A percentile compares a stretch with the other conserved stretches of the same genome.
Evolutionary conservation across 73 alveolate species (phyloP).

Genomic region (Blepharisma stoltei): DNA sequence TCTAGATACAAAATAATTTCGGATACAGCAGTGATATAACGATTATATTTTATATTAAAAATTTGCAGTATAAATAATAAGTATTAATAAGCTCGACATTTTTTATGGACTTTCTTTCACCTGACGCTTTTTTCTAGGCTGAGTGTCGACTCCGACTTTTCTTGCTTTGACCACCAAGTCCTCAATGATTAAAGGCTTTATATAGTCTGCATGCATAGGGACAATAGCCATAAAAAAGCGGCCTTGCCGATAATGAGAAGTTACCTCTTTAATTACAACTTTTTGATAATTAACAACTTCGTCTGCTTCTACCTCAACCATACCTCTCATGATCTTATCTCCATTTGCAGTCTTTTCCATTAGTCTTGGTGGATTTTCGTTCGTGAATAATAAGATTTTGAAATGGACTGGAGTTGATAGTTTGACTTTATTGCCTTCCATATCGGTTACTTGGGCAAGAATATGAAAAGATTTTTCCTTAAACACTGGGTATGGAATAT

Average conservation of each 20-base stretch:
- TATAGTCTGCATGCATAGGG: background rate
- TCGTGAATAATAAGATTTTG: background rate
- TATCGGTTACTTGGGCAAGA: background rate
- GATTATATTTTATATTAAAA: no score
- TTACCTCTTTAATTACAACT: slow-evolving; percentile 1
- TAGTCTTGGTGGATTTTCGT: slow-evolving; percentile 2
- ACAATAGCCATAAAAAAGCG: background rate
- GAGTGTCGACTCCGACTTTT: background rate
- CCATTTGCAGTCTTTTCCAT: background rate
- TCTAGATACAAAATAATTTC: no score
- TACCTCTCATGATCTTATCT: slow-evolving; percentile 22
- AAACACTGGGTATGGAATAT: background rate
- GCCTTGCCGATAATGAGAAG: slow-evolving; percentile 14
- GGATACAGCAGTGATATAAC: no score
- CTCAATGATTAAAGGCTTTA: background rate
- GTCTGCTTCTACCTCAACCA: background rate
- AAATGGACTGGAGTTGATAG: background rate
- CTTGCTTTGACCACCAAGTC: slow-evolving; percentile 23
- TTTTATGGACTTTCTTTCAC: no score
- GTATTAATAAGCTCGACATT: no score
- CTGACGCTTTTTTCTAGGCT: no score
- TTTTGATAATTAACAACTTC: background rate
- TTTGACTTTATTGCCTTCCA: background rate
- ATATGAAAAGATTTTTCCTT: background rate
- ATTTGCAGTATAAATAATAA: no score